Evolutionary conservation across 1,284 basidiomycete species (phyloP).

Genomic region (Ustilago loliicola): DNA sequence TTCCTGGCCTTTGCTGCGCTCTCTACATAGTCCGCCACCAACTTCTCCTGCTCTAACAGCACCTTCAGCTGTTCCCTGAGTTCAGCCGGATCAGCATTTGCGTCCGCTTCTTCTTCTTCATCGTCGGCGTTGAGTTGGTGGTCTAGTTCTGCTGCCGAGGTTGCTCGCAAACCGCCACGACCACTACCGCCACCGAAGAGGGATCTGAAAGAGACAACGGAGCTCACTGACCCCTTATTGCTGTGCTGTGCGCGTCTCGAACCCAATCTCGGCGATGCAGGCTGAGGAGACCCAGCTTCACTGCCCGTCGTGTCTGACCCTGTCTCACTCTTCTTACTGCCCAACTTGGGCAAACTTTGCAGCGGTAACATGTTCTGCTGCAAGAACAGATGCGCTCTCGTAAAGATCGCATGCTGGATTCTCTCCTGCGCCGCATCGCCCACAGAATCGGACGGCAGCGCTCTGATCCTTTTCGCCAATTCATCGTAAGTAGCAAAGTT

Average conservation of each 20-base stretch:
- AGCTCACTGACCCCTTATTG: constrained; percentile 36
- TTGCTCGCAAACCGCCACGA: constrained; percentile 1
- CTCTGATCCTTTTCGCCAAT: constrained; percentile 84
- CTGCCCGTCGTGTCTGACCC: constrained; percentile 38
- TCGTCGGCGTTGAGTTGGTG: constrained; percentile 14
- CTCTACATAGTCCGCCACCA: constrained; percentile 58
- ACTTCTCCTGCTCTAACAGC: constrained; percentile 62
- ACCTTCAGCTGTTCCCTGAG: constrained; percentile 55
- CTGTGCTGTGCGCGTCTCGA: constrained; percentile 18
- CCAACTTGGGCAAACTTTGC: constrained; percentile 78
- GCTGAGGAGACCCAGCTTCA: constrained; percentile 28
- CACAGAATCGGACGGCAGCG: constrained; percentile 73
- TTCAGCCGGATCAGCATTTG: constrained; percentile 28
- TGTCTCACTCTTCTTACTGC: constrained; percentile 69
- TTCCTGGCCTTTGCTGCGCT: constrained; percentile 60
- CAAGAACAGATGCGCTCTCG: constrained; percentile 83
- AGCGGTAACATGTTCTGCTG: constrained; percentile 77
- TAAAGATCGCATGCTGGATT: constrained; percentile 84
- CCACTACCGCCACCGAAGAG: constrained; percentile 42
- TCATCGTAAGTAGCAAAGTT: constrained; percentile 89
- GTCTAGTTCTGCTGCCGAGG: constrained; percentile 10
- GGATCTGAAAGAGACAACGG: constrained; percentile 40
- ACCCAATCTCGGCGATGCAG: constrained; percentile 22
- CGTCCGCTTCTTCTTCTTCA: constrained; percentile 1
- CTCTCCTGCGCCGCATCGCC: constrained; percentile 78